Base-by-base conservation (phyloP, 192 early-diverging fungal genomes). In the Coemansia sp. region DNA sequence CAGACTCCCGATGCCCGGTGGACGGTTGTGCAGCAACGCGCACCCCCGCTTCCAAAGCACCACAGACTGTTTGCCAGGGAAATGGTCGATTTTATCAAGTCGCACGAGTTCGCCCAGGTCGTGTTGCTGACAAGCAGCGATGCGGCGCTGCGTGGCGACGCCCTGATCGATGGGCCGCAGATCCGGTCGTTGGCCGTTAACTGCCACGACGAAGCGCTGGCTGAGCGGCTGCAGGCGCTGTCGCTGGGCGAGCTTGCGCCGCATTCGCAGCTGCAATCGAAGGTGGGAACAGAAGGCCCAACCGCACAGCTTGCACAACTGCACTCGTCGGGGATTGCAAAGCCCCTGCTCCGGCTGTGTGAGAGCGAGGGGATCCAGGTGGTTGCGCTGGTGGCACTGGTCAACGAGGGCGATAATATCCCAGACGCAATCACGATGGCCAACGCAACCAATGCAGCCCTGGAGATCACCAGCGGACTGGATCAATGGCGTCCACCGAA, bases 401-500 rank as follows among this genome's bases (percentile, higher is more conserved):
- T 86, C 9, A 84, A 86, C 62, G 91, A 92, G 72, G 91, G 91
- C 70, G 87, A 92, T 64, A 92, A 92, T 73, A 81, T 88, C 5
- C 85, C 84, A 1, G 91, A 92, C 62, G 86, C 87, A 17, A 85
- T 91, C 37, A 75, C 75, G 43, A 68, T 89, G 61, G 89, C 88
- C 40, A 89, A 89, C 64, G 72, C 80, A 12, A 63, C 43, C 58
- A 77, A 83, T 38, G 63, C 65, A 5, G 63, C 64, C 25, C 68
- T 83, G 16, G 68, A 51, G 4, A 46, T 83, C 25, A 62, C 65
- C 20, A 61, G 56, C n/a, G 37, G n/a, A 38, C 39, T 64, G 2
- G 42, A 54, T 42, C 65, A 72, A 49, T 83, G 74, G 74, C 41
- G 40, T 0, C 71, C 80, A 12, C 80, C 80, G 10, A 50, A 51